Conservation (phyloP, 2,329 filamentous ascomycete genomes). For the Botryosphaeria agaves region DNA sequence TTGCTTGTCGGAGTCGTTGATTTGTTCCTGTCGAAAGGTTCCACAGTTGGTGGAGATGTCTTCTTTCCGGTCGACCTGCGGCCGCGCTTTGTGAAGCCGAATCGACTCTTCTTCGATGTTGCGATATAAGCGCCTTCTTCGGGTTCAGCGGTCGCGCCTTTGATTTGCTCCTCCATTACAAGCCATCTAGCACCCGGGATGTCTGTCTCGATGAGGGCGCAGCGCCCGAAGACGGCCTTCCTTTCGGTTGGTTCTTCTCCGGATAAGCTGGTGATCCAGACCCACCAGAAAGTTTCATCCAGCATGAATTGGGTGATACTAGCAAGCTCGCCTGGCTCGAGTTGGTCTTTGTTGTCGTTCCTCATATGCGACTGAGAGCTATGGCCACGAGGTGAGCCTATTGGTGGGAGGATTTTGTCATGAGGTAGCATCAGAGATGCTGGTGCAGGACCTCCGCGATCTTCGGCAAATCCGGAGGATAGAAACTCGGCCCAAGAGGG, state of each 20-base stretch:
- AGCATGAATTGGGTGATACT: slow-evolving; percentile 76
- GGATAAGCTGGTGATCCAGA: slow-evolving; percentile 94
- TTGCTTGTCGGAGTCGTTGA: slow-evolving; percentile 45
- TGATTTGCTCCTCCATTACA: slow-evolving; percentile 90
- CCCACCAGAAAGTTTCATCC: slow-evolving; percentile 98
- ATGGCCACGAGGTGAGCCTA: slow-evolving; percentile 54
- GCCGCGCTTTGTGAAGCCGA: slow-evolving; percentile 63
- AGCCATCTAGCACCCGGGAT: slow-evolving; percentile 76
- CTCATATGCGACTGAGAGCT: slow-evolving; percentile 67
- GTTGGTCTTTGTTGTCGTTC: slow-evolving; percentile 46
- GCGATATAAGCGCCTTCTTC: slow-evolving; percentile 78
- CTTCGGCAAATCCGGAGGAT: slow-evolving; percentile 77
- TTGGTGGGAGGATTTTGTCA: slow-evolving; percentile 77
- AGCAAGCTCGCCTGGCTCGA: slow-evolving; percentile 86
- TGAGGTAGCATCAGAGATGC: slow-evolving; percentile 67
- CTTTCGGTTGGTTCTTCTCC: slow-evolving; percentile 71
- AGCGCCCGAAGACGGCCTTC: slow-evolving; percentile 87
- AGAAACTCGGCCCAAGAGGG: slow-evolving; percentile 98
- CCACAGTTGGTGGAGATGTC: neutral
- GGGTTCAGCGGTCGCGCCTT: slow-evolving; percentile 74
- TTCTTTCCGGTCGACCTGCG: slow-evolving; percentile 55
- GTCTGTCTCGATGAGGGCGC: slow-evolving; percentile 76
- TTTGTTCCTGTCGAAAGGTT: slow-evolving; percentile 15
- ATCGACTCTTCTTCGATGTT: slow-evolving; percentile 90
- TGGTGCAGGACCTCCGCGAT: slow-evolving; percentile 43